Base-by-base conservation (phyloP, 495 filamentous ascomycete genomes). In the Elaphomyces granulatus region DNA sequence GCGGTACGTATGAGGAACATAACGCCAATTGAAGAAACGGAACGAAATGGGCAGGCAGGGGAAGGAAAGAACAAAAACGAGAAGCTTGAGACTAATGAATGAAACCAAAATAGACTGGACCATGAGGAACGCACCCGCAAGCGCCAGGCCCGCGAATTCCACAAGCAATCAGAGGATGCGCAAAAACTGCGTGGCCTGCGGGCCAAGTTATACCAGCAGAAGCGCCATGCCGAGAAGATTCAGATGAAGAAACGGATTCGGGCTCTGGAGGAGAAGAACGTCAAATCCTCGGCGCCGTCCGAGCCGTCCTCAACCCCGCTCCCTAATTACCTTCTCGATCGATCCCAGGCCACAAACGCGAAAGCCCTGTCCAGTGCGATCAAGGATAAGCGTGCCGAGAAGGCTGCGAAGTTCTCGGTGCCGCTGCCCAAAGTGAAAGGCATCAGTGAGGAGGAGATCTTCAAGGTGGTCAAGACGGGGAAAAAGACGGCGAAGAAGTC, bases 171-270 rank as follows among this genome's bases (percentile, higher is more conserved):
- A 34, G 66, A 87, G 49, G 74, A 94, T 62, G 83, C 90, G 12
- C 87, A 95, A 66, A 93, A 87, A 58, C 72, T 95, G 49, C 77
- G 78, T 44, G 90, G 92, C 46, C 73, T 95, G 49, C 70, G 85
- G 45, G 90, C 90, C 51, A 99, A 99, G 70, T 71, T 94, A 53
- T 82, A 93, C 69, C 80, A 85, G 59, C 82, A 94, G 70, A 82
- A 90, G 74, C 74, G 90, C 31, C 84, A 87, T 63, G 74, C 81
- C 52, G 83, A 96, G 66, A 99, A 99, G 80, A 96, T 99, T 59
- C 87, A 95, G 76, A 88, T 98, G 83, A 81, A 83, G 62, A 95
- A 98, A 75, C 70, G 77, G 51, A 93, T 98, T 74, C 81, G 80
- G 60, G 78, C 81, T 42, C 81, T 88, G 66, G 90, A 98, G 58